Evolutionary conservation across 2,329 filamentous ascomycete genomes (phyloP), one percentile per base, ranked within the genome.

Genomic region (Chalaropsis thielavioides): DNA sequence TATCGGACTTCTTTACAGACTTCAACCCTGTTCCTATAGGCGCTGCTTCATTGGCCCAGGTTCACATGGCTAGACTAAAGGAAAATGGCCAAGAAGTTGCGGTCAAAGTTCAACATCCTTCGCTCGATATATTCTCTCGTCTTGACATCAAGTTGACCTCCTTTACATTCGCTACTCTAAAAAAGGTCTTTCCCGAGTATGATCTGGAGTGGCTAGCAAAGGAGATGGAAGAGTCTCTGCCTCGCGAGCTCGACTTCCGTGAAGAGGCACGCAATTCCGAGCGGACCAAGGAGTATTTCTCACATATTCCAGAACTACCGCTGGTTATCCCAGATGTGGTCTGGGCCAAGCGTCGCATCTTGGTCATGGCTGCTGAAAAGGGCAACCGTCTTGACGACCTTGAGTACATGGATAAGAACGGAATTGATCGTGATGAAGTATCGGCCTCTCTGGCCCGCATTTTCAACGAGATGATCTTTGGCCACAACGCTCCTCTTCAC

Each of bases 401-500:
- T 0, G 84, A 83, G 17, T 97, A 89, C 72, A 79, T 99, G 2
- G 94, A 97, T 74, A 78, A 81, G 6, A 88, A 95, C 73, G 82
- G 84, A 66, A 99, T 99, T 72, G 90, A 95, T 74, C 85, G 94
- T 22, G 94, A 97, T 72, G 92, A 97, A 75, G 94, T 99, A 4
- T 95, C 92, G 0, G 92, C 92, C 0, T 88, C 91, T 0, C 79
- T 99, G 3, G 88, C 94, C 0, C 85, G 87, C 67, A 90, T 99
- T 67, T 99, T 99, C 81, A 99, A 99, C 78, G 92, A 97, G 74
- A 99, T 99, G 94, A 96, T 99, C 70, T 99, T 99, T 69, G 92
- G 92, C 61, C 83, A 86, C 63, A 82, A 87, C 67, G 92, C 92
- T 0, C 91, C 94, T 0, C 78, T 99, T 46, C 94, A 99, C 76